A percentile compares a stretch with the other conserved stretches of the same genome.
phyloP scores from a whole-genome alignment of 768 basidiomycete species.

The Hysterangium stoloniferum region DNA sequence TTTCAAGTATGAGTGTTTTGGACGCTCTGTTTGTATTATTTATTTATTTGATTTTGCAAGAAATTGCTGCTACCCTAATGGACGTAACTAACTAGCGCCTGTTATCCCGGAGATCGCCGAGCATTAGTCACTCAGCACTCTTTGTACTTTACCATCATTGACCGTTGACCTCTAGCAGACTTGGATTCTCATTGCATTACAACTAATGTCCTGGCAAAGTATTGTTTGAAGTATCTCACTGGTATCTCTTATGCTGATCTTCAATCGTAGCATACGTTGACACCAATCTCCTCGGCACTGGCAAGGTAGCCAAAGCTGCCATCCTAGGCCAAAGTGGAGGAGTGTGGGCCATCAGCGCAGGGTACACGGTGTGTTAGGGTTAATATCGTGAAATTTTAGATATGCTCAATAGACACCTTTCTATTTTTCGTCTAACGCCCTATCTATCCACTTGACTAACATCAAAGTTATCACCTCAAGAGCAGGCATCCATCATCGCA shows the following conservation, averaged over 20 bases:
- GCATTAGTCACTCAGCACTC: background rate
- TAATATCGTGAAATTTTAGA: background rate
- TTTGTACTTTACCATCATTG: background rate
- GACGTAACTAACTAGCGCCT: too few species aligned
- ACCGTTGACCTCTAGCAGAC: background rate
- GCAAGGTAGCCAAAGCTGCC: slow-evolving; percentile 69
- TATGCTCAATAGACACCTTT: background rate
- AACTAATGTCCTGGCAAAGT: slow-evolving; percentile 70
- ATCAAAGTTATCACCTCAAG: slow-evolving; percentile 52
- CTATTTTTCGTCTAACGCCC: background rate
- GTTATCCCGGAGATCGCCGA: slow-evolving; percentile 12
- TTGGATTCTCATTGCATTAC: background rate
- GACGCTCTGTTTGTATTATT: too few species aligned
- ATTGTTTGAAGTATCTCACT: background rate
- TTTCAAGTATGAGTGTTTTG: too few species aligned
- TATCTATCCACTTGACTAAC: background rate
- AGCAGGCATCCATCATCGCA: slow-evolving; percentile 51
- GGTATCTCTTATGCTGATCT: slow-evolving; percentile 1
- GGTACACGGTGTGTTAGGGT: slow-evolving; percentile 45
- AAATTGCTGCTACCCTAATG: too few species aligned
- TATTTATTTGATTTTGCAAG: too few species aligned
- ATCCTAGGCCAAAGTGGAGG: slow-evolving; percentile 69
- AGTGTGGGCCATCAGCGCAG: slow-evolving; percentile 61
- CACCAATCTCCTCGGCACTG: slow-evolving; percentile 64
- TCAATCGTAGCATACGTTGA: slow-evolving; percentile 66